Percentiles rank a stretch among this genome's conserved stretches.
Evolutionary conservation across 2,329 filamentous ascomycete genomes (phyloP).

Genomic region (Epichloe brachyelytri): DNA sequence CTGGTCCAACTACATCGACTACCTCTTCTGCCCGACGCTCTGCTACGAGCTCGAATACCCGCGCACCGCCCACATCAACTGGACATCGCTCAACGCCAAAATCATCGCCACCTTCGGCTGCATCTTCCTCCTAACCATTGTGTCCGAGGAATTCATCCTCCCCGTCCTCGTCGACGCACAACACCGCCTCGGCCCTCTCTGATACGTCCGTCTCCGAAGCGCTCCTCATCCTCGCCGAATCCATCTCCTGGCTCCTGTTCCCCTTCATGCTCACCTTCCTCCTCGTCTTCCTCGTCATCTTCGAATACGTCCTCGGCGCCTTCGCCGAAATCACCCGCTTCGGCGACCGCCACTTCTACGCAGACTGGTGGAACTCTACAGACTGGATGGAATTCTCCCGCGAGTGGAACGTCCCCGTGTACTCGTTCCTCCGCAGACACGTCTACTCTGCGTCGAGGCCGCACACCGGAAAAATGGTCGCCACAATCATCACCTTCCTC

Average conservation of each 20-base stretch:
- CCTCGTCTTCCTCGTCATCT: slow-evolving; percentile 94
- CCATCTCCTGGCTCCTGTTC: slow-evolving; percentile 81
- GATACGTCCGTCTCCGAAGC: slow-evolving; percentile 44
- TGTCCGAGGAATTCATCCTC: slow-evolving; percentile 88
- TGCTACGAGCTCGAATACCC: slow-evolving; percentile 98
- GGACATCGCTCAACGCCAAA: slow-evolving; percentile 73
- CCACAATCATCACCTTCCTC: slow-evolving; percentile 83
- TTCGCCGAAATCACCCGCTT: slow-evolving; percentile 92
- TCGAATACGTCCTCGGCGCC: slow-evolving; percentile 89
- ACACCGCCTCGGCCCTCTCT: slow-evolving; percentile 32
- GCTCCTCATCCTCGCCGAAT: slow-evolving; percentile 72
- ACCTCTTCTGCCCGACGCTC: slow-evolving; percentile 80
- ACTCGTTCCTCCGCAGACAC: slow-evolving; percentile 87
- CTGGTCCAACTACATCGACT: slow-evolving; percentile 71
- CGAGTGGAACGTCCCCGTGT: slow-evolving; percentile 96
- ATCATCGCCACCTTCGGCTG: slow-evolving; percentile 85
- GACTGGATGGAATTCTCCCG: slow-evolving; percentile 94
- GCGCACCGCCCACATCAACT: slow-evolving; percentile 60
- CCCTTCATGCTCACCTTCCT: slow-evolving; percentile 96
- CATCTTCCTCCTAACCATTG: slow-evolving; percentile 86
- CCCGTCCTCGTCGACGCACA: slow-evolving; percentile 70
- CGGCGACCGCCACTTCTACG: slow-evolving; percentile 88
- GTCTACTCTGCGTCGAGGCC: slow-evolving; percentile 77
- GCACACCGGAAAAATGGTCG: slow-evolving; percentile 61
- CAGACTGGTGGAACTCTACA: slow-evolving; percentile 62